Percentiles rank a stretch among this genome's conserved stretches.
Evolutionary conservation across 176 grass and related monocot species (phyloP).

Genomic region (Tuctoria greenei): DNA sequence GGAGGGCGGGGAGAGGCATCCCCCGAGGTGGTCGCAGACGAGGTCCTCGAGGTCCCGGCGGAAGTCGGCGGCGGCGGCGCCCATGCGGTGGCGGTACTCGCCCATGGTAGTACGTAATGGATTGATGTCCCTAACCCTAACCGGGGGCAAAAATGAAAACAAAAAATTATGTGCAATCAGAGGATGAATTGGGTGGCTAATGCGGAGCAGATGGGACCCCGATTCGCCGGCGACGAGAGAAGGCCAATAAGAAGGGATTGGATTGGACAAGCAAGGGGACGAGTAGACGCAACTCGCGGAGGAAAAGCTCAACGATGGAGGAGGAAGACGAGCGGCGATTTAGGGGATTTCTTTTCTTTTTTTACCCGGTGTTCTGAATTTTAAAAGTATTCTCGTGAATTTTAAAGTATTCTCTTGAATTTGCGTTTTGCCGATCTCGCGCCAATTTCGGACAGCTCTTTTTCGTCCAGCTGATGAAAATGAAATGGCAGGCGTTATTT

Average conservation of each 20-base stretch:
- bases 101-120: slow-evolving; percentile 29
- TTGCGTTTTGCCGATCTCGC: neutral
- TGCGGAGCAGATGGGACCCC: slow-evolving; percentile 25
- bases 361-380: neutral
- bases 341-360: neutral
- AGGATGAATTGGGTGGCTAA: slow-evolving; percentile 7
- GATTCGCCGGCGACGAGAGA: slow-evolving; percentile 1
- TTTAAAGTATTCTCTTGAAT: neutral
- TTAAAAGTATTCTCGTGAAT: neutral
- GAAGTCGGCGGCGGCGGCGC: slow-evolving; percentile 80
- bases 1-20: slow-evolving; percentile 57
- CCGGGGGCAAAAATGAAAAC: neutral
- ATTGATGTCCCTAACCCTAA: slow-evolving; percentile 38
- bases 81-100: slow-evolving; percentile 68
- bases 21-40: slow-evolving; percentile 93
- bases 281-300: slow-evolving; percentile 28
- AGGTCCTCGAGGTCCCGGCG: slow-evolving; percentile 93
- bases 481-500: too few species aligned
- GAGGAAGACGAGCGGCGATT: slow-evolving; percentile 23
- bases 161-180: neutral
- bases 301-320: slow-evolving; percentile 9
- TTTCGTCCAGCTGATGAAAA: too few species aligned
- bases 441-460: slow-evolving; percentile 1
- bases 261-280: neutral
- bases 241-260: neutral